Conservation (phyloP, 352 stramenopile genomes). For the Globisporangium emineosum region DNA sequence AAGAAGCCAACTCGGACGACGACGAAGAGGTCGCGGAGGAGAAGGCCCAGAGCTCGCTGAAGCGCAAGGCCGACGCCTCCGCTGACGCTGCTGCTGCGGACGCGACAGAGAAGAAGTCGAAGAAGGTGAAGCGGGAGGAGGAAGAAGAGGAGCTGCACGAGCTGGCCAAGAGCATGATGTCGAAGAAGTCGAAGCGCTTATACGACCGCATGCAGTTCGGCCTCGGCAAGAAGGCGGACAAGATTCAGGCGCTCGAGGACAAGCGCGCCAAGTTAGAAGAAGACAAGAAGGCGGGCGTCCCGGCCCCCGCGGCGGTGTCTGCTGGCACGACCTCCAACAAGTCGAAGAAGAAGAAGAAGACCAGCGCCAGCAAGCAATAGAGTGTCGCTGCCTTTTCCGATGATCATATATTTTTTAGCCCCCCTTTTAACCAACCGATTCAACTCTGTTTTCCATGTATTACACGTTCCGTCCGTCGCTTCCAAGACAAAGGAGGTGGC, state of each 20-base stretch:
- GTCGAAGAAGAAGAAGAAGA: constrained; percentile 32
- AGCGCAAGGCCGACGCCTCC: constrained; percentile 39
- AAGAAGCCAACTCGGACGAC: constrained; percentile 40
- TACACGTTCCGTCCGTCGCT: no score
- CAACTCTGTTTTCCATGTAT: background rate
- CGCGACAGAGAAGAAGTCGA: constrained; percentile 56
- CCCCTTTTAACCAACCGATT: background rate
- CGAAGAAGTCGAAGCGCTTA: constrained; percentile 89
- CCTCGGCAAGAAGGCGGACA: constrained; percentile 84
- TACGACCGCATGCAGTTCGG: constrained; percentile 92
- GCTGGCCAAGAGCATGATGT: constrained; percentile 91
- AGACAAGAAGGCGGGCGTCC: constrained; percentile 48
- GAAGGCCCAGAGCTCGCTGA: constrained; percentile 29
- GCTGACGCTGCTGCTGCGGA: background rate
- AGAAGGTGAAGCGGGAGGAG: constrained; percentile 75
- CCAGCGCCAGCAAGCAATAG: constrained; percentile 14
- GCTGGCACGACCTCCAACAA: constrained; percentile 10
- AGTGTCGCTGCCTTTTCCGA: background rate
- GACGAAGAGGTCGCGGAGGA: constrained; percentile 31
- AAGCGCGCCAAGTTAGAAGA: constrained; percentile 71
- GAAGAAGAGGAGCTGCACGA: constrained; percentile 80
- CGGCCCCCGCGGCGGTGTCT: constrained; percentile 4
- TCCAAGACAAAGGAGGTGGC: no score
- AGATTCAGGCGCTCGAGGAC: constrained; percentile 79
- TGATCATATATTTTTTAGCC: background rate